Evolutionary conservation across 768 basidiomycete species (phyloP), one percentile per base, ranked within the genome.

Genomic region (Cystobasidium ongulense): DNA sequence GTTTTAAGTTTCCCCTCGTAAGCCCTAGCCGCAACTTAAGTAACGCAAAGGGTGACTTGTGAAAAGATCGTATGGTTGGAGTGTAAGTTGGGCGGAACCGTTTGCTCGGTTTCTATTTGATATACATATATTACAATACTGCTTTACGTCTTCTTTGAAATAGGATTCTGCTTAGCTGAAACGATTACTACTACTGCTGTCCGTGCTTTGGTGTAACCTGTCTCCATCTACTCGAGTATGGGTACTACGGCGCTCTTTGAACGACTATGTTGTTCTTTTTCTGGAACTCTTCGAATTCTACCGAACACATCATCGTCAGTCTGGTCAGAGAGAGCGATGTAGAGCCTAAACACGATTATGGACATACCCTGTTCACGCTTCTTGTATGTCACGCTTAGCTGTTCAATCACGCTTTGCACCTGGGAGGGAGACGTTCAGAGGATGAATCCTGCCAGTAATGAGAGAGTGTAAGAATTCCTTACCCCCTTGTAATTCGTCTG

Each of bases 401-500:
- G 57, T 35, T 36, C 75, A 61, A 76, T 63, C 62, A 65, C 66
- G 39, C 29, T 52, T 57, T 63, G 29, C 43, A 41, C 75, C 77
- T 73, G 80, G 66, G 7, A 57, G 79, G 59, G n/a, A 76, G 68
- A 38, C 50, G n/a, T 33, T 4, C 17, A 59, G 25, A 59, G 11
- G 27, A 31, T 29, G 25, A 10, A 10, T 35, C 29, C 52, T n/a
- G n/a, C 8, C 21, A 41, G 1, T 15, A 52, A 57, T 29, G 17
- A 50, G 31, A 71, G 4, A 73, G 25, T 25, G 33, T 23, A 29
- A 10, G 15, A 1, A 25, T 21, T 11, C 5, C 89, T 76, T 79
- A 94, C 92, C 74, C 91, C 91, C 79, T 92, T 89, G 63, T 86
- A 84, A 78, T 93, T 97, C n/a, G 88, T 91, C 81, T 90, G 87